Evolutionary conservation across 1,284 basidiomycete species (phyloP), one percentile per base, ranked within the genome.

Genomic region (Irpex lacteus): DNA sequence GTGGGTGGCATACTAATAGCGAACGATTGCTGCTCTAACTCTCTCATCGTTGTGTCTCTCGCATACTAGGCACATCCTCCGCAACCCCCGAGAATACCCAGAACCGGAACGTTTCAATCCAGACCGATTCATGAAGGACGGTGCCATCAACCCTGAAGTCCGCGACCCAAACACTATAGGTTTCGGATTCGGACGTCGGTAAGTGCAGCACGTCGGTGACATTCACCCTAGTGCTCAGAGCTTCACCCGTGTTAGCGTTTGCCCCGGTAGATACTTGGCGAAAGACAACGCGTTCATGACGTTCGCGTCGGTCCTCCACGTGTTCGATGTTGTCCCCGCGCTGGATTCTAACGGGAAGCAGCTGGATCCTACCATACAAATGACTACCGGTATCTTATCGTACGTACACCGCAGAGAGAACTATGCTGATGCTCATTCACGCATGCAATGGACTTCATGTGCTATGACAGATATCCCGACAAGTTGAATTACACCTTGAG

Each of bases 231-330:
- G 18, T 11, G 19, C 26, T 19, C 13, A 19, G 9, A 13, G 9
- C 18, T 2, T n/a, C 19, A 32, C 19, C 52, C 9, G 26, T 19
- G 18, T 19, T 19, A 53, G 52, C 19, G 19, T 57, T 34, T 62
- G 61, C 37, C 69, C 72, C 7, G 73, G 73, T 1, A 67, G 71
- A 13, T 68, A 68, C 61, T 68, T 74, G 65, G 72, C 73, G 6
- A 66, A 71, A 52, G 63, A 68, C 21, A 69, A 70, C 52, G 55
- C 71, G 7, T 75, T 63, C 56, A 65, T 74, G 60, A 63, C 67
- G 8, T 68, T 72, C 55, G 69, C 68, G 15, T 70, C 64, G 62
- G 65, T 68, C 26, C 63, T 75, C 3, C 65, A 71, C 7, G 34
- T 62, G 4, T 73, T 69, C 66, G 62, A 67, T 37, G 68, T 75